Conservation (phyloP, 2,329 filamentous ascomycete species). For the Aspergillus sp. region DNA sequence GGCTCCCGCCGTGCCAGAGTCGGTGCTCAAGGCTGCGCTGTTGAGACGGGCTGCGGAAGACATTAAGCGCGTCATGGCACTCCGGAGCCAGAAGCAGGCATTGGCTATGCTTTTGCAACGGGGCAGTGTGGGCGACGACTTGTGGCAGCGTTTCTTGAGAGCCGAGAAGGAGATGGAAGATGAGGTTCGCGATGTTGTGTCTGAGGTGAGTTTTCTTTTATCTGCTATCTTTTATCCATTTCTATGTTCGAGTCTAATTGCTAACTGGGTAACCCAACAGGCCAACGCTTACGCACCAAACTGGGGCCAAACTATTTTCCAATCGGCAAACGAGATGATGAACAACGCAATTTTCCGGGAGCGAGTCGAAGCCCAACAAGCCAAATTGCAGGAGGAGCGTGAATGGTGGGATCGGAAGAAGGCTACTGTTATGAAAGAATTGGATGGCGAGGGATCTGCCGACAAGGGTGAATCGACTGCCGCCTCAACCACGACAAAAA, state of each 20-base stretch:
- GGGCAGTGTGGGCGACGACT: slow-evolving; percentile 90
- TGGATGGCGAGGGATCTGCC: slow-evolving; percentile 42
- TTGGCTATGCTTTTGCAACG: slow-evolving; percentile 77
- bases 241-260: neutral
- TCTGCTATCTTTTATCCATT: slow-evolving; percentile 1
- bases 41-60: slow-evolving; percentile 87
- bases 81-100: slow-evolving; percentile 83
- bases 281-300: slow-evolving; percentile 83
- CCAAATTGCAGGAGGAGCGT: slow-evolving; percentile 68
- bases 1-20: slow-evolving; percentile 68
- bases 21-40: slow-evolving; percentile 80
- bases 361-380: slow-evolving; percentile 69
- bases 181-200: slow-evolving; percentile 88
- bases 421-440: slow-evolving; percentile 75
- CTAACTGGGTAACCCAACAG: slow-evolving; percentile 41
- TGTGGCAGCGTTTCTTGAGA: slow-evolving; percentile 86
- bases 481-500: slow-evolving; percentile 9
- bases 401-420: slow-evolving; percentile 89
- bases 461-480: neutral
- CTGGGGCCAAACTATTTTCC: slow-evolving; percentile 96
- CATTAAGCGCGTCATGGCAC: slow-evolving; percentile 83
- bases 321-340: slow-evolving; percentile 92
- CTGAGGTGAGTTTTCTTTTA: slow-evolving; percentile 60
- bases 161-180: slow-evolving; percentile 98
- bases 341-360: slow-evolving; percentile 75